Base-by-base conservation (phyloP, 1,139 yeast genomes). In the Blastobotrys elegans region DNA sequence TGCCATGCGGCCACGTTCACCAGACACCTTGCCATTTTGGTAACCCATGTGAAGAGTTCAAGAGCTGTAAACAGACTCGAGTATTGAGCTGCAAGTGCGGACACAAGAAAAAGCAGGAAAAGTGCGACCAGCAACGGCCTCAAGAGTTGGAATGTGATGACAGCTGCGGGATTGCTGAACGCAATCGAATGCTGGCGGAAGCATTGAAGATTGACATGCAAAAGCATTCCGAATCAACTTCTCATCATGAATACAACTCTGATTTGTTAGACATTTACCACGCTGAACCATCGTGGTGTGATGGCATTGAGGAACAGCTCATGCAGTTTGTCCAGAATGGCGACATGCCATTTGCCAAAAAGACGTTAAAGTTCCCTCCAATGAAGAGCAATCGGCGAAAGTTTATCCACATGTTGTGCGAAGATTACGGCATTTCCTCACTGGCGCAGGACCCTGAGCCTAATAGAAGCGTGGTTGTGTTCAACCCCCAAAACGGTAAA, bases 371-470 rank as follows among this genome's bases (percentile, higher is more conserved):
- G 61, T 86, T 89, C 66, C 80, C 82, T 18, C 82, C 90, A 14
- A 87, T 89, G 95, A 72, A 69, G 45, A 63, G 72, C 8, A 76
- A 80, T 7, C 92, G 87, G 61, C 73, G 96, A 43, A 73, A 72
- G 55, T 87, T 87, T 60, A 68, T 89, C 17, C 92, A 82, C 58
- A 80, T 79, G 49, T 61, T 89, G 40, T 83, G 90, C 0, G 76
- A 72, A 30, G 66, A 77, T 0, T 87, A 72, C 61, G 71, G 74
- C 7, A 60, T 88, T 14, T 80, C 77, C 57, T 72, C 84, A 0
- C 89, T 85, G 58, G 78, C 92, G 1, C 90, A 85, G 56, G 96
- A 87, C 62, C 77, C 77, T 2, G 96, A 87, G 54, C 96, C 96
- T 0, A 73, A 79, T 49, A 67, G 96, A 53, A 77, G 83, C 13